Percentiles rank a stretch among this genome's conserved stretches.
Evolutionary conservation across 2,329 filamentous ascomycete genomes (phyloP).

Genomic region (Verticillium alfalfae): DNA sequence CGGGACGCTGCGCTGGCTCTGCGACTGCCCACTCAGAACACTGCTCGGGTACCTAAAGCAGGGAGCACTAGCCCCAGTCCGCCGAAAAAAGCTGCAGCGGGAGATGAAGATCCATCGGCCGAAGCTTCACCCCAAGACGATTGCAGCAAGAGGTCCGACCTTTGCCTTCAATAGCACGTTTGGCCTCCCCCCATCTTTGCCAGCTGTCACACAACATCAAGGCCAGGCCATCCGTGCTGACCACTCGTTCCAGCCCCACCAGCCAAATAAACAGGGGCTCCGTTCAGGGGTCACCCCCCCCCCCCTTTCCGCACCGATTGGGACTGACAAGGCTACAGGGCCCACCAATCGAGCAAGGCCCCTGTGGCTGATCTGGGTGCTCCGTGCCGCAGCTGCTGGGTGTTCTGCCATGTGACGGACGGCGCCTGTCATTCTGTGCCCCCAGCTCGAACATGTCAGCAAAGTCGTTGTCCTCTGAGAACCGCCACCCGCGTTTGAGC

Average conservation of each 20-base stretch:
- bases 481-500: no score
- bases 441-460: not conserved
- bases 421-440: not conserved
- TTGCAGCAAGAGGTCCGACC: not conserved
- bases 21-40: not conserved
- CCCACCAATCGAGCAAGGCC: not conserved
- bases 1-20: not conserved
- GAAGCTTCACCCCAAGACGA: not conserved
- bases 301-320: not conserved
- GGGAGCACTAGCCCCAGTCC: not conserved
- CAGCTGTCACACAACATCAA: not conserved
- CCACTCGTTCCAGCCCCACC: not conserved
- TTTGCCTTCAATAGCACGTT: not conserved
- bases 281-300: not conserved
- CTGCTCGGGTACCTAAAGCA: not conserved
- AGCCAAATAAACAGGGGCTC: not conserved
- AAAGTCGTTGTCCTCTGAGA: no score
- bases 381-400: not conserved
- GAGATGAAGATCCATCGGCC: not conserved
- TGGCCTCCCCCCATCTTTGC: not conserved
- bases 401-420: not conserved
- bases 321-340: not conserved
- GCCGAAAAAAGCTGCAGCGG: not conserved
- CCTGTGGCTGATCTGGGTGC: not conserved
- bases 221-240: not conserved